phyloP scores from a whole-genome alignment of 2,329 filamentous ascomycete species.

The Shiraia sp. region DNA sequence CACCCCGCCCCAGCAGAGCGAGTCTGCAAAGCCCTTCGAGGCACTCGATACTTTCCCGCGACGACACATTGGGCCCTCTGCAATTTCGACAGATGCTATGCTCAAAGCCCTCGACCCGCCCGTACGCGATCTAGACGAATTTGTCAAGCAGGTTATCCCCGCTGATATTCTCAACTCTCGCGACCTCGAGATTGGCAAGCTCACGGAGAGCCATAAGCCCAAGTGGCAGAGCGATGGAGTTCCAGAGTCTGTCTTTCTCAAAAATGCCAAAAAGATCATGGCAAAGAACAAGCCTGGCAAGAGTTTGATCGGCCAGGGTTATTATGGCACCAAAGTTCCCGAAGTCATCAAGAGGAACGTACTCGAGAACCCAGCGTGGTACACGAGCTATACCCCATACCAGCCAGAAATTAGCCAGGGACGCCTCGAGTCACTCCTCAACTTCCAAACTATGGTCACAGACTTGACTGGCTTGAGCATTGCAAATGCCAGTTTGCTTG shows the following conservation, averaged over 20 bases:
- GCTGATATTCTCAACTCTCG: constrained; percentile 73
- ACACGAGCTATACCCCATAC: constrained; percentile 97
- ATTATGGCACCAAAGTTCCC: constrained; percentile 84
- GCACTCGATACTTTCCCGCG: constrained; percentile 70
- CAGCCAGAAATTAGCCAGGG: constrained; percentile 98
- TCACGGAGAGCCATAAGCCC: constrained; percentile 47
- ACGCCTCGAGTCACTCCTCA: constrained; percentile 85
- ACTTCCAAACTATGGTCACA: constrained; percentile 91
- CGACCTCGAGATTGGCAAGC: constrained; percentile 58
- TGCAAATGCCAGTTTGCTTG: constrained; percentile 86
- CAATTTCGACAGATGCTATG: constrained; percentile 74
- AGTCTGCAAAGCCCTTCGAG: constrained; percentile 39
- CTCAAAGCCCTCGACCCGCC: constrained; percentile 77
- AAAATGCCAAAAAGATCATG: constrained; percentile 58
- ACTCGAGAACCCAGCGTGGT: constrained; percentile 92
- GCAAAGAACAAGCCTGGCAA: constrained; percentile 64
- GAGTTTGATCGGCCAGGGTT: constrained; percentile 83
- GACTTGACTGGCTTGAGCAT: constrained; percentile 87
- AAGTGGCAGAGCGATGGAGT: constrained; percentile 41
- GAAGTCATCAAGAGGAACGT: constrained; percentile 92
- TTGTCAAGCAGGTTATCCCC: constrained; percentile 83
- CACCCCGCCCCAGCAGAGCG: constrained; percentile 23
- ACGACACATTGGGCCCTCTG: constrained; percentile 84
- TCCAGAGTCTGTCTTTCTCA: constrained; percentile 64
- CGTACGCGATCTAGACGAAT: constrained; percentile 73